phyloP scores from a whole-genome alignment of 2,329 filamentous ascomycete genomes.

The Aspergillus sojae region DNA sequence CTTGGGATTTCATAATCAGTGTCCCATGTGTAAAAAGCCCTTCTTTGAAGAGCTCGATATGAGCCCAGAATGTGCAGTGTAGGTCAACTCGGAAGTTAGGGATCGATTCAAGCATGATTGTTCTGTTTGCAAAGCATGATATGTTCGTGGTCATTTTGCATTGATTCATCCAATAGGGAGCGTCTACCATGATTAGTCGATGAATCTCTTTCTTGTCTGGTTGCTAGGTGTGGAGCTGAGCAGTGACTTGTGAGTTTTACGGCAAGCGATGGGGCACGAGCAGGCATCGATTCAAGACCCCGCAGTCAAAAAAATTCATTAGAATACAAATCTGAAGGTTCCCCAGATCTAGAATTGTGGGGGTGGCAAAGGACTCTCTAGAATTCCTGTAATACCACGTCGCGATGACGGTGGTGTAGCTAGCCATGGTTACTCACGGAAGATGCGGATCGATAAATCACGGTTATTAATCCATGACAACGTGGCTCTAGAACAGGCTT shows the following conservation, averaged over 20 bases:
- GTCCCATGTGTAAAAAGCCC: neutral
- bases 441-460: neutral
- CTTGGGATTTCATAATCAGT: constrained; percentile 2
- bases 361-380: neutral
- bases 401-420: neutral
- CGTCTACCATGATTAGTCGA: too few species aligned
- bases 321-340: neutral
- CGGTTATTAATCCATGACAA: neutral
- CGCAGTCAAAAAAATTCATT: neutral
- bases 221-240: neutral
- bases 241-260: neutral
- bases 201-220: too few species aligned
- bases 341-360: neutral
- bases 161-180: neutral
- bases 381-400: neutral
- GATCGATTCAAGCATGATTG: neutral
- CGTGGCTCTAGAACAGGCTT: neutral
- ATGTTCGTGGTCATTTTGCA: neutral
- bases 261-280: too few species aligned
- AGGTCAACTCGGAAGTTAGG: too few species aligned
- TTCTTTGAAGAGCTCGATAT: neutral
- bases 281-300: neutral
- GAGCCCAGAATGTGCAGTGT: neutral
- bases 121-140: neutral
- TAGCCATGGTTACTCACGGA: neutral